Conservation (phyloP, 2,329 filamentous ascomycete genomes). For the Fonsecaea nubica region DNA sequence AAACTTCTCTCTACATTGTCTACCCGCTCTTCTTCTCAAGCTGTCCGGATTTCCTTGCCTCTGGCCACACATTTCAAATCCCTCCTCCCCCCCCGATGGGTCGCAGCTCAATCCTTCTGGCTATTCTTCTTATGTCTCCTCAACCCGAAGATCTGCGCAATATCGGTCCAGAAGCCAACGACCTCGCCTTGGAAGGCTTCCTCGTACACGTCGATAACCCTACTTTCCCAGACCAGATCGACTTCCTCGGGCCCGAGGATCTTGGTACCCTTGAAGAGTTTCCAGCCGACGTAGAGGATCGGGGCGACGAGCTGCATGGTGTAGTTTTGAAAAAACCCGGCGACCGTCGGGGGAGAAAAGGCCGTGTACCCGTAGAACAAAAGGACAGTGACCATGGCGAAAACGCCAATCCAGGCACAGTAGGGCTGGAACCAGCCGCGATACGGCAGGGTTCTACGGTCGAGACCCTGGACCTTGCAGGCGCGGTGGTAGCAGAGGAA, state of each 20-base stretch:
- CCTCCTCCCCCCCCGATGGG: too few species aligned
- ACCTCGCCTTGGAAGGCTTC: too few species aligned
- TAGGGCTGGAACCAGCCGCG: slow-evolving; percentile 72
- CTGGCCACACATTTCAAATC: too few species aligned
- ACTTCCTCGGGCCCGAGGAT: not conserved
- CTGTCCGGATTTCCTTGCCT: too few species aligned
- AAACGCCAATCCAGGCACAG: slow-evolving; percentile 69
- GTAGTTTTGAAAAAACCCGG: not conserved
- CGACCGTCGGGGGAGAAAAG: not conserved
- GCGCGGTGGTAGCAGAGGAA: slow-evolving; percentile 62
- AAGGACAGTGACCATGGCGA: too few species aligned
- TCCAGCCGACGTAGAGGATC: not conserved
- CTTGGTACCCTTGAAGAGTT: not conserved
- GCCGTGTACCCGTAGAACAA: not conserved
- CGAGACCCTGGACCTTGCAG: slow-evolving; percentile 56
- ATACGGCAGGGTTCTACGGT: slow-evolving; percentile 65
- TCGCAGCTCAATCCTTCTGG: too few species aligned
- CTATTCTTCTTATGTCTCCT: too few species aligned
- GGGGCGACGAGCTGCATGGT: slow-evolving; percentile 2
- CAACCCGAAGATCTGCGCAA: too few species aligned
- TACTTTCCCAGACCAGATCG: not conserved
- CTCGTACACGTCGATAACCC: not conserved
- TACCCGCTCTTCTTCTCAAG: too few species aligned
- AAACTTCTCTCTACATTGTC: too few species aligned
- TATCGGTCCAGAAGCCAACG: too few species aligned